Evolutionary conservation across 139 green algal genomes (phyloP).

Genomic region (Auxenochlorella pyrenoidosa): DNA sequence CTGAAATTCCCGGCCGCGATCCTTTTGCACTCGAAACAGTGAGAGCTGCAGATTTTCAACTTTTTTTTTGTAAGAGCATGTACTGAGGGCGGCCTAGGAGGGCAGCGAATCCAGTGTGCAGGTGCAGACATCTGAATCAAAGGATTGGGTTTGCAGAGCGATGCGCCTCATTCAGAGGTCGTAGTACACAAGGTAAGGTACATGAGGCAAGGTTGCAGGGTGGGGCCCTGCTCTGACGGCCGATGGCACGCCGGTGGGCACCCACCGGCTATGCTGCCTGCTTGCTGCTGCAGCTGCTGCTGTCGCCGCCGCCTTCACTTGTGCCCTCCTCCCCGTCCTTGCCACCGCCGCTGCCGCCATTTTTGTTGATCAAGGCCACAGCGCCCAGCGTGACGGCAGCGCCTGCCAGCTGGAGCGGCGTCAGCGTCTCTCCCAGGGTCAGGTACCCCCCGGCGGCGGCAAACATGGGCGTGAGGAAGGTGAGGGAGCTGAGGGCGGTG

Average conservation of each 20-base stretch:
- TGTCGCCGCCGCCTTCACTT: not conserved
- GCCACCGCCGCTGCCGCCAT: not conserved
- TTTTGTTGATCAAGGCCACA: conserved; percentile 83
- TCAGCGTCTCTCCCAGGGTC: conserved; percentile 87
- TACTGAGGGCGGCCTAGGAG: not conserved
- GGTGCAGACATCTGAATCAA: no score
- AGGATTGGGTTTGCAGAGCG: no score
- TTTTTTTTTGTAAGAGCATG: not conserved
- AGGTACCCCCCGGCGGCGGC: conserved; percentile 82
- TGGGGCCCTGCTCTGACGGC: no score
- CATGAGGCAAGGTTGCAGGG: not conserved
- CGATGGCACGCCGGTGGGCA: not conserved
- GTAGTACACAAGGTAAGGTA: no score
- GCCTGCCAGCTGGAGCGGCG: conserved; percentile 84
- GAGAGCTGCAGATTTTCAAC: no score
- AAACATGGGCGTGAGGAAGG: conserved; percentile 98
- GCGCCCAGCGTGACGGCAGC: conserved; percentile 86
- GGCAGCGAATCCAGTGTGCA: no score
- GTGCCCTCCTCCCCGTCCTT: not conserved
- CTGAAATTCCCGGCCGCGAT: no score
- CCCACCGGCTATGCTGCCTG: not conserved
- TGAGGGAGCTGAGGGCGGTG: conserved; percentile 91
- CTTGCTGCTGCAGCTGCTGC: not conserved
- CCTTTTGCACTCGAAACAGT: no score
- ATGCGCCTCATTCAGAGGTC: no score